A percentile compares a stretch with the other conserved stretches of the same genome.
These are phyloP conservation scores for Echinochloa phyllopogon DNA, from an alignment of 176 grass and related monocot species.

Conservation along the genomic window DNA sequence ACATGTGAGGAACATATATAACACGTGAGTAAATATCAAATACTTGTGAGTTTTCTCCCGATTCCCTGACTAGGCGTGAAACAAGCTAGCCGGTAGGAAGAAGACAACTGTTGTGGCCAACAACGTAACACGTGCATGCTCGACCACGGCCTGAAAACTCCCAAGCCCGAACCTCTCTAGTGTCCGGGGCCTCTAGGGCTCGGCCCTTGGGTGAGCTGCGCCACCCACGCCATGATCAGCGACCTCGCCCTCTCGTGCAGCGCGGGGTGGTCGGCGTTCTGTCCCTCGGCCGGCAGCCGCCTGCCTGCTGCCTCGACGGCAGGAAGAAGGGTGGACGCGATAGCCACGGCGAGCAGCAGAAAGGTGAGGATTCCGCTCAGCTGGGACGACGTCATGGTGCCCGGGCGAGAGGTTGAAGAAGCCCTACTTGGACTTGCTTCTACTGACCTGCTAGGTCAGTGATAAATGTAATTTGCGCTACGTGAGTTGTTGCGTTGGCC, in stretches of 20 bases:
- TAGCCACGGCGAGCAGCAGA: conserved; percentile 42
- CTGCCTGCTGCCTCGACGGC: conserved; percentile 52
- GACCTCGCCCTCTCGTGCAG: conserved; percentile 65
- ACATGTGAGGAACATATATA: neutral
- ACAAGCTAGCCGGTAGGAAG: neutral
- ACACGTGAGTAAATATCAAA: neutral
- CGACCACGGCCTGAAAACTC: neutral
- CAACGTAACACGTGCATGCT: conserved; percentile 5
- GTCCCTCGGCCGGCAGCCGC: conserved; percentile 39
- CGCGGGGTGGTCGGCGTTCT: neutral
- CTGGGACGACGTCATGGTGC: conserved; percentile 39
- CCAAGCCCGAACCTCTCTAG: conserved; percentile 11
- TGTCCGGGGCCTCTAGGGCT: conserved; percentile 68
- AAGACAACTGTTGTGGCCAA: neutral
- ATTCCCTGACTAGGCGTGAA: neutral
- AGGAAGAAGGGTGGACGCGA: conserved; percentile 39
- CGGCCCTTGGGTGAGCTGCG: conserved; percentile 53
- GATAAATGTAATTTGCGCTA: neutral
- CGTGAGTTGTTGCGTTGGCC: neutral
- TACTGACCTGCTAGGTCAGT: neutral
- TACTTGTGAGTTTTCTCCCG: neutral
- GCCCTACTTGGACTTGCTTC: neutral
- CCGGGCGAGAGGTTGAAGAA: conserved; percentile 29
- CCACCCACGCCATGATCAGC: conserved; percentile 58
- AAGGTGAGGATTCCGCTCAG: conserved; percentile 35